Conservation (phyloP, 108 stramenopile genomes). For the Cylindrotheca closterium region DNA sequence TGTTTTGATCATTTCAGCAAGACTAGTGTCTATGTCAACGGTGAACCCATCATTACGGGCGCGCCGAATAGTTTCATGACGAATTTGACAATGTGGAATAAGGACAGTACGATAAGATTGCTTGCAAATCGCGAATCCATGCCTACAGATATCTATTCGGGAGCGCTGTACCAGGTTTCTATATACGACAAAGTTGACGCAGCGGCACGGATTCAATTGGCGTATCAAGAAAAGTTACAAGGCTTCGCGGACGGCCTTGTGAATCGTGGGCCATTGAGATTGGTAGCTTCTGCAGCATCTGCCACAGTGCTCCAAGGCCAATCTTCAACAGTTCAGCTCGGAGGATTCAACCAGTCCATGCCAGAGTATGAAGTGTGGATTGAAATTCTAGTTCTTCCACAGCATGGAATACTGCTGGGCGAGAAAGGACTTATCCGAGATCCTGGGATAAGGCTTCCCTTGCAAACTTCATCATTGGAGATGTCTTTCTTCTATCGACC, state of each 20-base stretch:
- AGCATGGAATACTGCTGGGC: not conserved
- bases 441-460: not conserved
- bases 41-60: conserved; percentile 2
- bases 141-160: not conserved
- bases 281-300: not conserved
- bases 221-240: not conserved
- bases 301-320: not conserved
- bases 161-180: conserved; percentile 3
- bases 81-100: conserved; percentile 3
- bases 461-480: not conserved
- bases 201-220: not conserved
- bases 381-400: conserved; percentile 6
- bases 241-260: not conserved
- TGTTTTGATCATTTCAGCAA: not conserved
- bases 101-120: not conserved
- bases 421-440: not conserved
- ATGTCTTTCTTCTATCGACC: conserved; percentile 9
- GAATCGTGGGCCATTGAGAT: conserved; percentile 1
- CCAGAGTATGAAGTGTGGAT: not conserved
- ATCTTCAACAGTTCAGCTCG: not conserved
- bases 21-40: conserved; percentile 10
- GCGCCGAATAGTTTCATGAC: conserved; percentile 9
- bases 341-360: not conserved
- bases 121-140: not conserved
- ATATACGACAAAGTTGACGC: conserved; percentile 7